phyloP scores from a whole-genome alignment of 2,329 filamentous ascomycete species.

The Colletotrichum incanum region DNA sequence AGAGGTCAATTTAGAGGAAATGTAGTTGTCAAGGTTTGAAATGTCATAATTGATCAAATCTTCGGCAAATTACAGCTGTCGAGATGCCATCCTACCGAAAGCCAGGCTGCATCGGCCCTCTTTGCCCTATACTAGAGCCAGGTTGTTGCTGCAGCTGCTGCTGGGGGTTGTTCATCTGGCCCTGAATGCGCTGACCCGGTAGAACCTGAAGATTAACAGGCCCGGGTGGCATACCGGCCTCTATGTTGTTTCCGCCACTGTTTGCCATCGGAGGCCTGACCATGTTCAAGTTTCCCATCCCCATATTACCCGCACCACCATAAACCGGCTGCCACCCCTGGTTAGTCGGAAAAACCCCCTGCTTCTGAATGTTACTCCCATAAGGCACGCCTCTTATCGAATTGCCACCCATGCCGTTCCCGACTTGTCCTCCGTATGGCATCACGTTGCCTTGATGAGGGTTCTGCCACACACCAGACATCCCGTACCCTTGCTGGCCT shows the following conservation, averaged over 20 bases:
- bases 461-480: neutral
- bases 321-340: neutral
- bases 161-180: neutral
- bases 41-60: no score
- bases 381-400: neutral
- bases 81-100: neutral
- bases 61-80: neutral
- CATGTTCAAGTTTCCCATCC: neutral
- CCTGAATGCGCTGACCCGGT: neutral
- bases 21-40: no score
- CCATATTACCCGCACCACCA: neutral
- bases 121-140: neutral
- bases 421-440: neutral
- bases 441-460: neutral
- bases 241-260: neutral
- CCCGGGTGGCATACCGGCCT: neutral
- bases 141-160: conserved; percentile 4
- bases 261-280: neutral
- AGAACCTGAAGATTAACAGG: neutral
- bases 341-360: neutral
- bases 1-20: fast-evolving
- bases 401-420: neutral
- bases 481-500: neutral
- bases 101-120: neutral
- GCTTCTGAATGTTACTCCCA: conserved; percentile 4